Evolutionary conservation across 2,329 filamentous ascomycete genomes (phyloP), one percentile per base, ranked within the genome.

Genomic region (Aspergillus brunneoviolaceus): DNA sequence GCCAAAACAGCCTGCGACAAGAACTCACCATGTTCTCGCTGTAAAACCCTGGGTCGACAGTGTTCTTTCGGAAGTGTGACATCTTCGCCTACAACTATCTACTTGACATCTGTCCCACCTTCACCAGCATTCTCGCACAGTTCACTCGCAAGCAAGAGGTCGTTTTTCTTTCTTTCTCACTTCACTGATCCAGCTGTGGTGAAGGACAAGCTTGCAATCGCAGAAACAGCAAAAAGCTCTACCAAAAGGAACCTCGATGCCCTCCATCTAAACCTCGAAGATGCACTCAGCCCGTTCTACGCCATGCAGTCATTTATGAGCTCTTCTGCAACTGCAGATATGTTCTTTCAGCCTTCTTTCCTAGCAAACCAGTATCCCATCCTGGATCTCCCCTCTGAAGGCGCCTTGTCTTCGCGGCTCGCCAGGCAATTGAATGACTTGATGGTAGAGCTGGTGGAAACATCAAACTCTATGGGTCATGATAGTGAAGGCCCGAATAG

Each of bases 141-240:
- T 3, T 4, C 5, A 23, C 12, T 11, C 57, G 5, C 63, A 59
- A 33, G 45, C 54, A 2, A 56, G 49, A 33, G 60, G 54, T 69
- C 63, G 6, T 73, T 72, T 21, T 69, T 65, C n/a, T 73, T 73
- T 9, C 63, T 73, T 19, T 63, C 61, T 0, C 70, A 69, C 48
- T 72, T 73, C 42, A 68, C 70, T n/a, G 69, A 68, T 51, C 70
- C 70, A 5, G 61, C 56, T 12, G 61, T 70, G 6, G 63, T 72
- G 19, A 65, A 62, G 19, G 70, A 73, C 42, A 65, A 66, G 31
- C 65, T 73, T 31, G 70, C 70, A 3, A 73, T 73, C 23, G 68
- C 68, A 21, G 70, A 71, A 12, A 73, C 70, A 10, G 70, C 70
- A n/a, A 70, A 69, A 49, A 65, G 60, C 5, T 73, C 70, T 4